Conservation (phyloP, 2,329 filamentous ascomycete genomes). For the Iodosphaeria phyllophila region DNA sequence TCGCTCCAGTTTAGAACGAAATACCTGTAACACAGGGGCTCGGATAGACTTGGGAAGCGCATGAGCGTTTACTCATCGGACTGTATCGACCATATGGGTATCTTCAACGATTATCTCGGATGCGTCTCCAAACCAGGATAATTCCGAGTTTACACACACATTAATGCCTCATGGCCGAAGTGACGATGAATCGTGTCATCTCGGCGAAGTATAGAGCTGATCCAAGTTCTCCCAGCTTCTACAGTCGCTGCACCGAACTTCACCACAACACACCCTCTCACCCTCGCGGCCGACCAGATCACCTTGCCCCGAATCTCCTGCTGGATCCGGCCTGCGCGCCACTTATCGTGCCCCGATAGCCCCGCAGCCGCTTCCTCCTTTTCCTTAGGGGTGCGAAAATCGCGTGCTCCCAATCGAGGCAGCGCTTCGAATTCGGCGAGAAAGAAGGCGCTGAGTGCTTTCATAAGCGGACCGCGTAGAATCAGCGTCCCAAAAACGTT, state of each 20-base stretch:
- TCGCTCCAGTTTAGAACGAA: too few relatives aligned
- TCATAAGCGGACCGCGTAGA: conserved; percentile 54
- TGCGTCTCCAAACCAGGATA: too few relatives aligned
- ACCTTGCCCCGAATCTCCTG: conserved; percentile 42
- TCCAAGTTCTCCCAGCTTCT: conserved; percentile 65
- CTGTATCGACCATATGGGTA: too few relatives aligned
- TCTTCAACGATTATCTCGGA: too few relatives aligned
- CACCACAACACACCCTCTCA: conserved; percentile 71
- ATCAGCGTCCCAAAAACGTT: conserved; percentile 75
- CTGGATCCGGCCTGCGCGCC: conserved; percentile 34
- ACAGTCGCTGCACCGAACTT: conserved; percentile 77
- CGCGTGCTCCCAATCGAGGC: conserved; percentile 66
- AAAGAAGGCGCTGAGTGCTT: conserved; percentile 52
- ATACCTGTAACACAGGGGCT: too few relatives aligned
- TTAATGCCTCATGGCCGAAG: conserved; percentile 67
- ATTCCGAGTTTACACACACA: conserved; percentile 65
- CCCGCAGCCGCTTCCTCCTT: conserved; percentile 19
- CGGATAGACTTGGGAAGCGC: too few relatives aligned
- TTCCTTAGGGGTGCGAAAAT: conserved; percentile 44
- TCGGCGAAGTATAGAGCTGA: conserved; percentile 52
- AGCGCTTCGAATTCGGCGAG: conserved; percentile 58
- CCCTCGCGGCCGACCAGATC: conserved; percentile 65
- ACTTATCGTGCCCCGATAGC: conserved; percentile 24
- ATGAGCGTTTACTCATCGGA: too few relatives aligned
- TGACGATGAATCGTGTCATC: conserved; percentile 52